These are phyloP conservation scores for Solanum habrochaites DNA, from an alignment of 257 asterid genomes.

Conservation along the genomic window DNA sequence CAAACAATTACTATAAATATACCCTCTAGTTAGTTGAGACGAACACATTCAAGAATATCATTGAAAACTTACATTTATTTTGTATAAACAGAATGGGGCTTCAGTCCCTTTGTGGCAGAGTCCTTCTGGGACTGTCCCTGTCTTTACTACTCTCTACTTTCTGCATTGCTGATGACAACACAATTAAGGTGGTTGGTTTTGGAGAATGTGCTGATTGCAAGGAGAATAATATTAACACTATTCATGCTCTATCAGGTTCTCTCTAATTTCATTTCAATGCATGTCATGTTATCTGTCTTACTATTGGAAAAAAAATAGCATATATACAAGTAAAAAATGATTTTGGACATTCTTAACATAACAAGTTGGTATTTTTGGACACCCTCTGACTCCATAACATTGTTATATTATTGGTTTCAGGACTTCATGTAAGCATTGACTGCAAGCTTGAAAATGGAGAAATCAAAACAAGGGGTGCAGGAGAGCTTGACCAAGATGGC, in stretches of 20 bases:
- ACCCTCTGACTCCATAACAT: background rate
- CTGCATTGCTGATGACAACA: slow-evolving; percentile 18
- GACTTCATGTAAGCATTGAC: slow-evolving; percentile 67
- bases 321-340: too few relatives aligned
- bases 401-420: slow-evolving; percentile 15
- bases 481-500: slow-evolving; percentile 53
- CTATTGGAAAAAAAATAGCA: background rate
- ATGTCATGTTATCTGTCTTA: background rate
- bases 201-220: slow-evolving; percentile 51
- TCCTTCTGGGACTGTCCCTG: slow-evolving; percentile 13
- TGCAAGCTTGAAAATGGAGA: slow-evolving; percentile 58
- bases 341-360: too few relatives aligned
- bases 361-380: too few relatives aligned
- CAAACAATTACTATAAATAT: background rate
- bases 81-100: slow-evolving; percentile 12
- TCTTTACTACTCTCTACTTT: slow-evolving; percentile 2
- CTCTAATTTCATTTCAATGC: background rate
- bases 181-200: slow-evolving; percentile 24
- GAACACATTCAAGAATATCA: background rate
- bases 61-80: slow-evolving; percentile 2
- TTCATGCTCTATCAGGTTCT: slow-evolving; percentile 36
- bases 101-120: slow-evolving; percentile 4
- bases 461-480: slow-evolving; percentile 34
- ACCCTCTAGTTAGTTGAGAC: background rate
- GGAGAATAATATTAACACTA: slow-evolving; percentile 16